phyloP scores from a whole-genome alignment of 1,284 basidiomycete genomes.

The Pholiota adiposa region DNA sequence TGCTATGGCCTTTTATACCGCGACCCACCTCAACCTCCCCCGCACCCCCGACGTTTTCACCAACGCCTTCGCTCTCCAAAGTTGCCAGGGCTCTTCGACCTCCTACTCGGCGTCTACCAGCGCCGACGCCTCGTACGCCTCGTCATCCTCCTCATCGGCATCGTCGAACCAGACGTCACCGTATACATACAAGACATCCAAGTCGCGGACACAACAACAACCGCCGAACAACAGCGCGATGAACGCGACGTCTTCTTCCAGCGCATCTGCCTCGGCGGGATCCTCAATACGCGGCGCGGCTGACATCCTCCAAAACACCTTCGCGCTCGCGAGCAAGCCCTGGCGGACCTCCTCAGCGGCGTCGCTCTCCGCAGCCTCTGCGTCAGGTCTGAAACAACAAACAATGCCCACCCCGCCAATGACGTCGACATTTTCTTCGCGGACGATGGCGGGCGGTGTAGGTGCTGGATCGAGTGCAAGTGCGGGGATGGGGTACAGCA shows the following conservation, averaged over 20 bases:
- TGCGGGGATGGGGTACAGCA: not conserved
- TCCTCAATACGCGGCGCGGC: constrained; percentile 5
- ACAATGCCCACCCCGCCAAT: constrained; percentile 17
- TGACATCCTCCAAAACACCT: constrained; percentile 4
- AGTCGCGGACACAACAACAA: not conserved
- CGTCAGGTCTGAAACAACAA: not conserved
- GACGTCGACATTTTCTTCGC: constrained; percentile 22
- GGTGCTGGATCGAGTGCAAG: not conserved
- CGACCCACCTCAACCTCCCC: constrained; percentile 1
- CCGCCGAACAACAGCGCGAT: not conserved
- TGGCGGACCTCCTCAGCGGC: not conserved
- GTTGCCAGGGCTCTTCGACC: not conserved
- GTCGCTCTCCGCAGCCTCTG: not conserved
- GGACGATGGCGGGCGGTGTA: not conserved
- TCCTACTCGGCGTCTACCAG: not conserved
- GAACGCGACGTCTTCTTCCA: not conserved
- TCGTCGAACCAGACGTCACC: not conserved
- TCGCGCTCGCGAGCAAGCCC: constrained; percentile 4
- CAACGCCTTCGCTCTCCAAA: constrained; percentile 1
- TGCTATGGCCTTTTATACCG: constrained; percentile 5
- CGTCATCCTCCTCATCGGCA: not conserved
- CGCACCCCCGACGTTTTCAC: constrained; percentile 4
- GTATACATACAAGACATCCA: not conserved
- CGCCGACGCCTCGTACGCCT: not conserved
- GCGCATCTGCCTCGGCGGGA: not conserved